These are phyloP conservation scores for Xylariaceae sp. DNA, from an alignment of 2,329 filamentous ascomycete species.

Conservation along the genomic window DNA sequence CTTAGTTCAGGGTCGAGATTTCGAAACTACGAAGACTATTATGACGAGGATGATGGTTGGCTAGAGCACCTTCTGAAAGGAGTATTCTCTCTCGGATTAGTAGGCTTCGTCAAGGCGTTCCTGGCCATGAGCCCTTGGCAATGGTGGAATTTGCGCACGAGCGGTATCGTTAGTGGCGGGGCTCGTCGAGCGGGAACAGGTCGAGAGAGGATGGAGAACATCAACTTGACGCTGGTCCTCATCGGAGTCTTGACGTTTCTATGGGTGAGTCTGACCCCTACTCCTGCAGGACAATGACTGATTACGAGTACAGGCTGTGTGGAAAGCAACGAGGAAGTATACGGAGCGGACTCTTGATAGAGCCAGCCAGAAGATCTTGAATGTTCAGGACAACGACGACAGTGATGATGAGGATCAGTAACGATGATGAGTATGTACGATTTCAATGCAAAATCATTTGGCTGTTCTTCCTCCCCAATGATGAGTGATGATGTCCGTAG, in stretches of 20 bases:
- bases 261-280: constrained; percentile 48
- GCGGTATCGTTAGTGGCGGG: constrained; percentile 51
- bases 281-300: background rate
- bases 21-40: constrained; percentile 39
- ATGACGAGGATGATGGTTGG: constrained; percentile 62
- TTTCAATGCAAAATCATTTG: constrained; percentile 14
- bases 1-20: constrained; percentile 41
- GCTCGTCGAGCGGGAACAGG: constrained; percentile 60
- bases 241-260: constrained; percentile 79
- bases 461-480: constrained; percentile 1
- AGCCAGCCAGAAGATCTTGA: constrained; percentile 75
- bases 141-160: constrained; percentile 69
- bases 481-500: too few relatives aligned
- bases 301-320: constrained; percentile 57
- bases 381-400: constrained; percentile 60
- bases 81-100: constrained; percentile 79
- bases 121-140: constrained; percentile 71
- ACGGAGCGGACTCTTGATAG: constrained; percentile 69
- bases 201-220: constrained; percentile 70
- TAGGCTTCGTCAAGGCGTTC: constrained; percentile 80
- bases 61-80: constrained; percentile 83
- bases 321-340: constrained; percentile 73
- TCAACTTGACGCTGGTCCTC: constrained; percentile 75
- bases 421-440: constrained; percentile 13
- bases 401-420: constrained; percentile 23